Evolutionary conservation across 495 filamentous ascomycete species (phyloP).

Genomic region (Choiromyces venosus): DNA sequence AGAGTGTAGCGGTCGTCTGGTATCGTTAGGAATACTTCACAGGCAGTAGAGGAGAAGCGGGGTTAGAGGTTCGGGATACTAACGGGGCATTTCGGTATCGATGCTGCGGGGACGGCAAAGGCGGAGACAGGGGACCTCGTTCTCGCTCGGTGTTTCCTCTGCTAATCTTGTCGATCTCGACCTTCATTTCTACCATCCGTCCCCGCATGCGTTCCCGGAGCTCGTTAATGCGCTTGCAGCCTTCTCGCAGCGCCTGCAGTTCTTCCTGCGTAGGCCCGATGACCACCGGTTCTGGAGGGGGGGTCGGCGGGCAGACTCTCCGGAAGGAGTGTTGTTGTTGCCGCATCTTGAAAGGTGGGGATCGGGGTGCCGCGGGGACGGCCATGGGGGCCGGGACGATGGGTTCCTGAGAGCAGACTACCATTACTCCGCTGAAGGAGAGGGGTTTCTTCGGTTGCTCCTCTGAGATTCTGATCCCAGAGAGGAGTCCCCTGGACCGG

Average conservation of each 20-base stretch:
- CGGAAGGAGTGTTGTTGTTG: constrained; percentile 3
- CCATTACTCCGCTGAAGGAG: constrained; percentile 33
- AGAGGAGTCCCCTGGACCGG: constrained; percentile 16
- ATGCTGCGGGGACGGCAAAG: constrained; percentile 2
- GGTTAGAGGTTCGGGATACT: neutral
- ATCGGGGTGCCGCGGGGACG: constrained; percentile 29
- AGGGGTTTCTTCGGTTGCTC: constrained; percentile 22
- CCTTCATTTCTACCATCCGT: constrained; percentile 35
- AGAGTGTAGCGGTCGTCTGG: neutral
- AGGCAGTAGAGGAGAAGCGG: neutral
- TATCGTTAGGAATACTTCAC: neutral
- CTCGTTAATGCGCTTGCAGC: constrained; percentile 32
- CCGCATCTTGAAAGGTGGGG: constrained; percentile 19
- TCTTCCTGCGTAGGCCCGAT: constrained; percentile 26
- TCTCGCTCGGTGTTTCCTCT: constrained; percentile 15
- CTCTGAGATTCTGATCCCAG: constrained; percentile 14
- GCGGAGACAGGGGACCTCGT: neutral
- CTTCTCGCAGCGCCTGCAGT: constrained; percentile 30
- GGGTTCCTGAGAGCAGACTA: constrained; percentile 31
- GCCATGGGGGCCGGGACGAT: constrained; percentile 29
- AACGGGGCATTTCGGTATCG: neutral
- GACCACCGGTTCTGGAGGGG: constrained; percentile 26
- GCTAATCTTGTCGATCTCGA: constrained; percentile 34
- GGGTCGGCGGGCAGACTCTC: constrained; percentile 23
- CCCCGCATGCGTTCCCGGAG: constrained; percentile 35